A percentile compares a stretch with the other conserved stretches of the same genome.
Evolutionary conservation across 306 rosid genomes (phyloP).

Genomic region (Trichosanthes truncata): DNA sequence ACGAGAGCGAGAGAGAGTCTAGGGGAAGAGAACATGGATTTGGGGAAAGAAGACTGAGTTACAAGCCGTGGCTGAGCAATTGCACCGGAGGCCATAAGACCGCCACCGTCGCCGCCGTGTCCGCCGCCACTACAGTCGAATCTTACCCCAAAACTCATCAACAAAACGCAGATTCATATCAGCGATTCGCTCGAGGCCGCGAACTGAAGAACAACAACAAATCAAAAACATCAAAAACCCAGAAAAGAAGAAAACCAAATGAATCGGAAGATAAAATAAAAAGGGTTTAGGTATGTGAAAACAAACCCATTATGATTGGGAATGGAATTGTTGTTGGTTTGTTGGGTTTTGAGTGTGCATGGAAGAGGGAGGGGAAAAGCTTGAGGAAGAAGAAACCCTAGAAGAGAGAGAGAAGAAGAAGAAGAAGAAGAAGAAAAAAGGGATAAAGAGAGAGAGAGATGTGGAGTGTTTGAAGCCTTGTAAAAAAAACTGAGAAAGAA

Average conservation of each 20-base stretch:
- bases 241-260: not conserved
- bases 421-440: not conserved
- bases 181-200: not conserved
- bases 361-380: conserved; percentile 28
- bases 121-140: conserved; percentile 40
- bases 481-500: conserved; percentile 16
- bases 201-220: not conserved
- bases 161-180: not conserved
- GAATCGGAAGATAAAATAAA: not conserved
- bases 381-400: conserved; percentile 1
- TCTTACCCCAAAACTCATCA: not conserved
- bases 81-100: conserved; percentile 58
- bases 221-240: not conserved
- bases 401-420: not conserved
- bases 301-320: not conserved
- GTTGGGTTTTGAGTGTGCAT: conserved; percentile 19
- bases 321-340: too few species aligned
- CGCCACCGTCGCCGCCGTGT: conserved; percentile 28
- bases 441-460: conserved; percentile 30
- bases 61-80: conserved; percentile 65
- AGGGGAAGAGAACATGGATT: conserved; percentile 90
- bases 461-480: conserved; percentile 86
- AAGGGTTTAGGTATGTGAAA: not conserved
- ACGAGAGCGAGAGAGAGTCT: conserved; percentile 89
- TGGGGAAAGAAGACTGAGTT: conserved; percentile 55